phyloP scores from a whole-genome alignment of 768 basidiomycete species.

The Calocybe gangraenosa region DNA sequence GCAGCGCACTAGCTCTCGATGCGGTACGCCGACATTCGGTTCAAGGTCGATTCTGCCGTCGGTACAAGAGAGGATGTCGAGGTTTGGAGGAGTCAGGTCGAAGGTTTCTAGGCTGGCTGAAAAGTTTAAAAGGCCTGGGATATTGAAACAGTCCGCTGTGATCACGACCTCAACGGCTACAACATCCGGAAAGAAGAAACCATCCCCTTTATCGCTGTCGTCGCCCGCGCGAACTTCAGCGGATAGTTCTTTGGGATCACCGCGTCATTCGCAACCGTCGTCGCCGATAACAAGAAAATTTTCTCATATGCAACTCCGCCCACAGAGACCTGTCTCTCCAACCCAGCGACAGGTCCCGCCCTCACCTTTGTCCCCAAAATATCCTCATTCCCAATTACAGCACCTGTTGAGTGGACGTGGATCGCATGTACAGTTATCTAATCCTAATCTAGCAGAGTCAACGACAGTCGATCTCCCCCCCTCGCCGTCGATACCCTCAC shows the following conservation, averaged over 20 bases:
- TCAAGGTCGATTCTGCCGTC: slow-evolving; percentile 46
- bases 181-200: slow-evolving; percentile 28
- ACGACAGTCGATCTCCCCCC: slow-evolving; percentile 7
- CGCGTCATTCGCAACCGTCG: slow-evolving; percentile 12
- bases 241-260: slow-evolving; percentile 7
- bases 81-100: slow-evolving; percentile 29
- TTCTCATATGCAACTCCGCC: slow-evolving; percentile 20
- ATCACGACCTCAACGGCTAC: slow-evolving; percentile 13
- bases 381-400: slow-evolving; percentile 8
- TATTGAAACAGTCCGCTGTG: slow-evolving; percentile 20
- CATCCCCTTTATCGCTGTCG: slow-evolving; percentile 27
- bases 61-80: slow-evolving; percentile 38
- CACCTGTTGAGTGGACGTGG: slow-evolving; percentile 17
- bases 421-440: slow-evolving; percentile 21
- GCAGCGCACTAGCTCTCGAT: slow-evolving; percentile 46
- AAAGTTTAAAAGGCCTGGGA: slow-evolving; percentile 7
- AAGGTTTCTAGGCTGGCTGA: slow-evolving; percentile 12
- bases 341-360: slow-evolving; percentile 16
- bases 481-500: slow-evolving; percentile 5
- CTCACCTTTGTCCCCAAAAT: slow-evolving; percentile 23
- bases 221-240: slow-evolving; percentile 17
- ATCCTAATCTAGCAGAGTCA: slow-evolving; percentile 6
- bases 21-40: slow-evolving; percentile 61
- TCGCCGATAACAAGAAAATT: slow-evolving; percentile 18
- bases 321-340: slow-evolving; percentile 11